Percentiles rank a stretch among this genome's conserved stretches.
Evolutionary conservation across 148 eudicot genomes (phyloP).

Genomic region (Vaccinium myrtillus): DNA sequence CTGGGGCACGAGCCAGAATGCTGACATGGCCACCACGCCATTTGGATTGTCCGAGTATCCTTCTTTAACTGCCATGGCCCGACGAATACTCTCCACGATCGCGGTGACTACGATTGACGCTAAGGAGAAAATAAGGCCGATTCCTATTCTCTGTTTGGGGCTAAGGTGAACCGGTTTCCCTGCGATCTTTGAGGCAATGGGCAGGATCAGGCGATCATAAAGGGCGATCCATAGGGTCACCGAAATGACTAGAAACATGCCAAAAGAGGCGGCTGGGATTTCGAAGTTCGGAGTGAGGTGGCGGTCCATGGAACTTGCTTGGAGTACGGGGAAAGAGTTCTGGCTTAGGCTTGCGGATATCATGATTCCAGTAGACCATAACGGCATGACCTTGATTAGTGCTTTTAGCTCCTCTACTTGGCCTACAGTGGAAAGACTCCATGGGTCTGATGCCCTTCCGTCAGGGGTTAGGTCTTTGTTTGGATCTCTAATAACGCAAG

Average conservation of each 20-base stretch:
- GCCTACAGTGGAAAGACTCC: conserved; percentile 55
- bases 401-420: conserved; percentile 68
- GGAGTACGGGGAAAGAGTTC: conserved; percentile 48
- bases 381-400: conserved; percentile 48
- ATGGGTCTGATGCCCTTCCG: conserved; percentile 38
- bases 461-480: conserved; percentile 32
- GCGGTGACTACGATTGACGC: conserved; percentile 33
- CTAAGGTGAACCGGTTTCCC: conserved; percentile 34
- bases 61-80: conserved; percentile 31
- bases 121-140: conserved; percentile 47
- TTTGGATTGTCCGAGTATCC: conserved; percentile 25
- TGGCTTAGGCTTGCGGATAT: conserved; percentile 31
- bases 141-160: conserved; percentile 56
- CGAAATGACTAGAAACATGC: conserved; percentile 31
- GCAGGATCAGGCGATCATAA: conserved; percentile 52
- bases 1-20: conserved; percentile 61
- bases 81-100: conserved; percentile 39
- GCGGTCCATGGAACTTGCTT: conserved; percentile 63
- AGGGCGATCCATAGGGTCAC: conserved; percentile 48
- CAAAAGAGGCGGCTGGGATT: conserved; percentile 62
- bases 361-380: conserved; percentile 63
- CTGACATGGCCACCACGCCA: conserved; percentile 44
- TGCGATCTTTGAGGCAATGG: conserved; percentile 36
- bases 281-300: conserved; percentile 44
- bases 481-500: conserved; percentile 47